Percentiles rank a stretch among this genome's conserved stretches.
phyloP scores from a whole-genome alignment of 805 yeast species.

The Yamadazyma philogaea region DNA sequence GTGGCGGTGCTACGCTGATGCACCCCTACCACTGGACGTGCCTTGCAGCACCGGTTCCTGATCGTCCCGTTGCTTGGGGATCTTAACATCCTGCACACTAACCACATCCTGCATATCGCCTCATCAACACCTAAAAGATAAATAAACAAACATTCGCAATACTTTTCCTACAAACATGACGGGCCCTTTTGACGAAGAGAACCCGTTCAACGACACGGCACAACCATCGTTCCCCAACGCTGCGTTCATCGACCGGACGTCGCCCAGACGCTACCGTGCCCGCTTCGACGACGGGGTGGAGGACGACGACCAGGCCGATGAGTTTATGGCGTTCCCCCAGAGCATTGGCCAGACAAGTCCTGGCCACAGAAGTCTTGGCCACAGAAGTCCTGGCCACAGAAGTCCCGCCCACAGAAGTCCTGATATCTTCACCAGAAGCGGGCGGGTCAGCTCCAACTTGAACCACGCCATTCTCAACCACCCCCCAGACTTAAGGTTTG shows the following conservation, averaged over 20 bases:
- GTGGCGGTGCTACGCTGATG: too few relatives aligned
- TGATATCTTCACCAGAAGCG: constrained; percentile 40
- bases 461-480: constrained; percentile 19
- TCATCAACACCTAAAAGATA: constrained; percentile 1
- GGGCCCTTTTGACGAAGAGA: constrained; percentile 32
- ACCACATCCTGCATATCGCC: background rate
- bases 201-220: constrained; percentile 30
- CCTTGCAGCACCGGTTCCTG: too few relatives aligned
- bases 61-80: too few relatives aligned
- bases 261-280: constrained; percentile 36
- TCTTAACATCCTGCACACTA: background rate
- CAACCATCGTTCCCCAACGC: constrained; percentile 37
- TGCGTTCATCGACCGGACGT: constrained; percentile 37
- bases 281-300: constrained; percentile 14
- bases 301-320: constrained; percentile 18
- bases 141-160: constrained; percentile 7
- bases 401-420: constrained; percentile 43
- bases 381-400: constrained; percentile 7
- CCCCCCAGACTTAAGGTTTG: constrained; percentile 25
- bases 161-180: constrained; percentile 19
- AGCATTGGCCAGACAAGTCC: constrained; percentile 8
- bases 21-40: too few relatives aligned
- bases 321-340: constrained; percentile 30
- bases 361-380: constrained; percentile 38
- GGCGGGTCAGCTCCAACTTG: constrained; percentile 16